Evolutionary conservation across 176 grass and related monocot genomes (phyloP), one percentile per base, ranked within the genome.

Genomic region (Oryza nivara): DNA sequence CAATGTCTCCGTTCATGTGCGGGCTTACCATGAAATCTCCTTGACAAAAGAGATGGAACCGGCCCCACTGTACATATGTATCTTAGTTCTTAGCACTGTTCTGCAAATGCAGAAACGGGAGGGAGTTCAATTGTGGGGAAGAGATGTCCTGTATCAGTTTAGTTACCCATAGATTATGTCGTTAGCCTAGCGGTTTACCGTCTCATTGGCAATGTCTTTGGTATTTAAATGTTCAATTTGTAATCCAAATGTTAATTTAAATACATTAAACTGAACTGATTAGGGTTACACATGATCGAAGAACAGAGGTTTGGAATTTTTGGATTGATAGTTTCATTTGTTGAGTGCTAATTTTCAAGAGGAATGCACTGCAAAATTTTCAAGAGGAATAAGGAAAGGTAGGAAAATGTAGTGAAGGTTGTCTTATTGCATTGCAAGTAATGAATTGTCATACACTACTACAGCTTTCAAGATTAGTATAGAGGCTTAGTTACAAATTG

Each of bases 21-120:
- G 64, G 79, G 84, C 81, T 79, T 87, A 76, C 63, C 63, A 79
- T 77, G 41, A 52, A 92, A 85, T 85, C 82, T 68, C 46, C 14
- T 74, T 83, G 67, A 83, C 76, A 68, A 80, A 79, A 73, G 72
- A 77, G 76, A 79, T 83, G 74, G 41, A 86, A 74, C 70, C 44
- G 20, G 77, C 67, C 74, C 74, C 78, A 38, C 73, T 97, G 92
- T 97, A 94, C 45, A 97, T 92, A 92, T 83, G 83, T 90, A 85
- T 85, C 64, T 58, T 73, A 85, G 63, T 74, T 85, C 64, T 47
- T 73, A 85, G 63, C 77, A 38, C 77, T 85, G 66, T 91, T 94
- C 90, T 90, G 89, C 94, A 83, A 94, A 97, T 75, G 88, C 90
- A 85, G 92, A 89, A 79, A 83, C 66, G 78, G 84, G 65, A 90